These are phyloP conservation scores for Fusarium burgessii DNA, from an alignment of 2,329 filamentous ascomycete species.

Conservation along the genomic window DNA sequence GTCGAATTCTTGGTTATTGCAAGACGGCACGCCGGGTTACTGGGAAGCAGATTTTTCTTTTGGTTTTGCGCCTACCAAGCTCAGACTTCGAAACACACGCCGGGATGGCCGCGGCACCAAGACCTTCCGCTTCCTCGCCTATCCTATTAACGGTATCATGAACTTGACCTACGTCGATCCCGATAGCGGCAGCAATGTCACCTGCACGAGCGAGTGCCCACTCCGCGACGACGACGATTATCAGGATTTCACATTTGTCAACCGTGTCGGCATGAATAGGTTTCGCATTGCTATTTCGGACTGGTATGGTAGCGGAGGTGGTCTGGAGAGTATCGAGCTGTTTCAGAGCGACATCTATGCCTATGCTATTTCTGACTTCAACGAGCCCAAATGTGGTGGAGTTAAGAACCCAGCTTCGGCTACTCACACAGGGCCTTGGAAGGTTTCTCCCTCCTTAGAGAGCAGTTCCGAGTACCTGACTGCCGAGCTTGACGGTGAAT, in stretches of 20 bases:
- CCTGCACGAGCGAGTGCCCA: conserved; percentile 87
- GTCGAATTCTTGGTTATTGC: conserved; percentile 83
- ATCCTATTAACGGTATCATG: conserved; percentile 92
- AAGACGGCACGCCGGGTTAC: conserved; percentile 79
- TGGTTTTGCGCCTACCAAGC: conserved; percentile 85
- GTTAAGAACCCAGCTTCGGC: conserved; percentile 72
- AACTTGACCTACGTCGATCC: conserved; percentile 93
- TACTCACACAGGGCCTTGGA: conserved; percentile 80
- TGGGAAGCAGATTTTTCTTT: conserved; percentile 89
- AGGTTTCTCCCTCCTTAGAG: conserved; percentile 71
- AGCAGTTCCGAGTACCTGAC: conserved; percentile 84
- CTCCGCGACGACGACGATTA: conserved; percentile 77
- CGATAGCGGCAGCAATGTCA: conserved; percentile 71
- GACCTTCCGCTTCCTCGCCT: conserved; percentile 86
- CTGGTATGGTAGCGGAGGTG: conserved; percentile 88
- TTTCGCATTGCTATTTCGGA: conserved; percentile 88
- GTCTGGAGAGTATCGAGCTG: conserved; percentile 86
- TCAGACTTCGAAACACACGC: conserved; percentile 90
- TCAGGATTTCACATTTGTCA: conserved; percentile 94
- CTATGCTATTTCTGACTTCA: conserved; percentile 88
- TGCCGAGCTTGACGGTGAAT: conserved; percentile 68
- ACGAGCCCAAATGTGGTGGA: conserved; percentile 84
- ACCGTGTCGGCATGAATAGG: conserved; percentile 84
- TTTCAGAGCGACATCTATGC: conserved; percentile 87
- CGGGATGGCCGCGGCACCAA: conserved; percentile 86